phyloP scores from a whole-genome alignment of 345 rosid genomes.

The Lepidium sativum region DNA sequence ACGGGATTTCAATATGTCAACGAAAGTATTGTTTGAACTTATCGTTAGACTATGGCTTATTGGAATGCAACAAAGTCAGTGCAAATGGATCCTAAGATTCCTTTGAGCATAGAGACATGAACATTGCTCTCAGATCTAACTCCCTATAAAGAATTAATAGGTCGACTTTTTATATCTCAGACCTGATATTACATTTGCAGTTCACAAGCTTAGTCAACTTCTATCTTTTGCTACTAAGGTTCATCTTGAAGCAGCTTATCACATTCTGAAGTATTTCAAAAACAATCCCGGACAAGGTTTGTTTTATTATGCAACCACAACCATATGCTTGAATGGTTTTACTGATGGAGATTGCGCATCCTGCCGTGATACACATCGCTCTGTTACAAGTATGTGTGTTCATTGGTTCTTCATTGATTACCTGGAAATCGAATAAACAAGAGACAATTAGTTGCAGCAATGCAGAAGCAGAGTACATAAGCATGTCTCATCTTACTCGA shows the following conservation, averaged over 20 bases:
- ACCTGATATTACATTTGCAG: not conserved
- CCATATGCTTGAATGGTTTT: not conserved
- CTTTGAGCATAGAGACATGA: not conserved
- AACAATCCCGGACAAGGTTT: not conserved
- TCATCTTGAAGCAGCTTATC: rapidly evolving
- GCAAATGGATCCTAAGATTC: not conserved
- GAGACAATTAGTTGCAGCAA: not conserved
- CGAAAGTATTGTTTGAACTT: no score
- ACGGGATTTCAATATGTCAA: no score
- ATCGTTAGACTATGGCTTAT: not conserved
- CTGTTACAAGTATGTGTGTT: rapidly evolving
- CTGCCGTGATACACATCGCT: rapidly evolving
- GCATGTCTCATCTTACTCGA: not conserved
- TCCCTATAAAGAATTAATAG: not conserved
- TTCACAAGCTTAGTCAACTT: not conserved
- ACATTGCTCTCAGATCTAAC: not conserved
- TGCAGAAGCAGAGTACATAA: not conserved
- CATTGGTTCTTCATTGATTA: not conserved
- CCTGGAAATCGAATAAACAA: no score
- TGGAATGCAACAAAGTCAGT: not conserved
- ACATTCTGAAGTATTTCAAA: not conserved
- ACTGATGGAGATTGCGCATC: not conserved
- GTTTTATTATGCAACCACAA: not conserved
- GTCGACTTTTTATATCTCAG: not conserved
- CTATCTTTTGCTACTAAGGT: not conserved